phyloP scores from a whole-genome alignment of 768 basidiomycete species.

The Imleria badia region DNA sequence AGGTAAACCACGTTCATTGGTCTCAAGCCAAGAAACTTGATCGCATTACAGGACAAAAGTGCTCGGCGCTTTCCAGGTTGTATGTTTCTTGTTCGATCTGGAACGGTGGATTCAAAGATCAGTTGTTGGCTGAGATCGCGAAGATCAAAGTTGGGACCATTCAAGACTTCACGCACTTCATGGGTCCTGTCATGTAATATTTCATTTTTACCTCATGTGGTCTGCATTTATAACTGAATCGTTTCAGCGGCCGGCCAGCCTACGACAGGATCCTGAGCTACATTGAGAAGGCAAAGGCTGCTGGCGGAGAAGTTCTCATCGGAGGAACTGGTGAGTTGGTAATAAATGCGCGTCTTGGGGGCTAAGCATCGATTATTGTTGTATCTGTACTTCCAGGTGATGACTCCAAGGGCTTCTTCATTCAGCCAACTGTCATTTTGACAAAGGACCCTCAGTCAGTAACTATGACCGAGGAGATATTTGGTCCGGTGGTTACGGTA shows the following conservation, averaged over 20 bases:
- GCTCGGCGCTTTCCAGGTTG: constrained; percentile 87
- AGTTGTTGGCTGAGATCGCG: constrained; percentile 67
- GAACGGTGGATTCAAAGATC: constrained; percentile 82
- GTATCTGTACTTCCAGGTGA: constrained; percentile 50
- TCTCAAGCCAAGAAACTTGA: background rate
- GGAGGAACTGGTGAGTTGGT: constrained; percentile 71
- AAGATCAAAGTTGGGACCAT: constrained; percentile 85
- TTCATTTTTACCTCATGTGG: background rate
- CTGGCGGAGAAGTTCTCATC: constrained; percentile 85
- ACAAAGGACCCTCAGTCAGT: constrained; percentile 87
- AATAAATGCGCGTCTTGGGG: background rate
- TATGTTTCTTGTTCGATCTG: constrained; percentile 90
- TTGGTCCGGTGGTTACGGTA: constrained; percentile 93
- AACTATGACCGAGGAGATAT: constrained; percentile 94
- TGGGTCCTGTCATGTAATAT: constrained; percentile 93
- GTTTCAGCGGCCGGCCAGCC: constrained; percentile 70
- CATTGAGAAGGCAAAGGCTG: constrained; percentile 81
- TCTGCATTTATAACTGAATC: background rate
- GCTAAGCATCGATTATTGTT: background rate
- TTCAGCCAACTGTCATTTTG: constrained; percentile 92
- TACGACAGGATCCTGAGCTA: constrained; percentile 85
- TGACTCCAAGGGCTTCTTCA: constrained; percentile 88
- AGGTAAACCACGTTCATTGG: constrained; percentile 43
- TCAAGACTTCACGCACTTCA: constrained; percentile 78
- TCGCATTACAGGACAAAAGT: constrained; percentile 76